Percentiles rank a stretch among this genome's conserved stretches.
phyloP scores from a whole-genome alignment of 331 rosid species.

The Quercus lobata region DNA sequence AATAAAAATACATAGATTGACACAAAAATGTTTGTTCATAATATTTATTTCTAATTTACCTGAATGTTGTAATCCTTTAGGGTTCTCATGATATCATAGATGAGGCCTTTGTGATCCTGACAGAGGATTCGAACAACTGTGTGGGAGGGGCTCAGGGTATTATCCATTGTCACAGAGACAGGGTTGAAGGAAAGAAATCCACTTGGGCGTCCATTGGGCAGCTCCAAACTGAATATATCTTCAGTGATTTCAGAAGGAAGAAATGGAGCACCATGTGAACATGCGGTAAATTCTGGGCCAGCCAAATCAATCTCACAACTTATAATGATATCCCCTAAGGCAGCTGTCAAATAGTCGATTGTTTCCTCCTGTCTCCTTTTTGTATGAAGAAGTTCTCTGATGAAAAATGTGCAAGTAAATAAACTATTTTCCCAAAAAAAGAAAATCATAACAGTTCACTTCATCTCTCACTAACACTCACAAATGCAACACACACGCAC shows the following conservation, averaged over 20 bases:
- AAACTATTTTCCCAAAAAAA: background rate
- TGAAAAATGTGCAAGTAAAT: background rate
- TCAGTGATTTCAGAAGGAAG: slow-evolving; percentile 45
- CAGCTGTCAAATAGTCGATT: slow-evolving; percentile 24
- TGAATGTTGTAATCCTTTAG: slow-evolving; percentile 56
- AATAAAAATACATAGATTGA: background rate
- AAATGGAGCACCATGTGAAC: slow-evolving; percentile 37
- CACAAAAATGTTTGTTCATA: background rate
- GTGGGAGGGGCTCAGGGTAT: slow-evolving; percentile 51
- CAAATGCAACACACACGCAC: background rate
- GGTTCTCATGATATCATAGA: slow-evolving; percentile 59
- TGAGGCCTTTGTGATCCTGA: slow-evolving; percentile 56
- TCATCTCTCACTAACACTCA: background rate
- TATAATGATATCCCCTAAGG: slow-evolving; percentile 25
- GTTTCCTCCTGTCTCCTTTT: slow-evolving; percentile 45
- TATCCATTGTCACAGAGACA: slow-evolving; percentile 39
- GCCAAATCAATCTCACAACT: slow-evolving; percentile 51
- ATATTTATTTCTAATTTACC: slow-evolving; percentile 17
- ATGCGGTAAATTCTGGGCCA: slow-evolving; percentile 36
- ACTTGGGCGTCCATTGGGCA: slow-evolving; percentile 18
- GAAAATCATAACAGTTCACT: background rate
- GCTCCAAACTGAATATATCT: slow-evolving; percentile 48
- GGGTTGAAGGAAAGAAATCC: slow-evolving; percentile 30
- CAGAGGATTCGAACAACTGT: slow-evolving; percentile 47
- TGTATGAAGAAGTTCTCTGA: slow-evolving; percentile 49